Evolutionary conservation across 768 basidiomycete genomes (phyloP).

Genomic region (Zangia roseola): DNA sequence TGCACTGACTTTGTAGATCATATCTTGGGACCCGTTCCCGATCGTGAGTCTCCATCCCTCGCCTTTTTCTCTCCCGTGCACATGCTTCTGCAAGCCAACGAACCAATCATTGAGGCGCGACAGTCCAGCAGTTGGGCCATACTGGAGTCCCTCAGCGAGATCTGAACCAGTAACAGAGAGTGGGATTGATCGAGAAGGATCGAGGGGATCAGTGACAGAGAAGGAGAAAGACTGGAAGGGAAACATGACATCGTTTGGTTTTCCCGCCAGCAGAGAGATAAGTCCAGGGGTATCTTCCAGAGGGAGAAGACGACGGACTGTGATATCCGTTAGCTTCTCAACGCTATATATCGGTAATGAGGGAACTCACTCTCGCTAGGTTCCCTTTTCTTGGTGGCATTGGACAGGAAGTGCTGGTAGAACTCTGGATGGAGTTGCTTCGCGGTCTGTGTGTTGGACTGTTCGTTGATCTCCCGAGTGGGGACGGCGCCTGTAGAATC

Average conservation of each 20-base stretch:
- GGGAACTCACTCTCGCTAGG: conserved; percentile 54
- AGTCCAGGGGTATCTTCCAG: conserved; percentile 77
- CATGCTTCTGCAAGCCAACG: conserved; percentile 62
- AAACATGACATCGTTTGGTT: conserved; percentile 89
- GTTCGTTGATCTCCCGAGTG: neutral
- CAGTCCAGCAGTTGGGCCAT: conserved; percentile 71
- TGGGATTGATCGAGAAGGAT: conserved; percentile 43
- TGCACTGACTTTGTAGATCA: conserved; percentile 72
- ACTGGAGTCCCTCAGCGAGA: conserved; percentile 70
- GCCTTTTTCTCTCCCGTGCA: conserved; percentile 59
- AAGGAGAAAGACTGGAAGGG: conserved; percentile 83
- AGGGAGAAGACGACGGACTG: conserved; percentile 71
- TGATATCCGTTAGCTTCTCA: conserved; percentile 1
- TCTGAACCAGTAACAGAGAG: conserved; percentile 58
- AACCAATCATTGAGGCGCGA: conserved; percentile 68
- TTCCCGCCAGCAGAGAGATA: conserved; percentile 84
- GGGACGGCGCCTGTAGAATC: neutral
- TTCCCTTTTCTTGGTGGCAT: conserved; percentile 56
- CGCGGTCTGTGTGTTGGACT: neutral
- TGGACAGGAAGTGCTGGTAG: conserved; percentile 63
- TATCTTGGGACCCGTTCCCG: conserved; percentile 85
- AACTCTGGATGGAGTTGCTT: conserved; percentile 46
- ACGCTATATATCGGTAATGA: neutral
- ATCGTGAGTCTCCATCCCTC: conserved; percentile 78
- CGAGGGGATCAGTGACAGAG: conserved; percentile 50